Conservation (phyloP, 176 grass and related monocot genomes). For the Poa pratensis region DNA sequence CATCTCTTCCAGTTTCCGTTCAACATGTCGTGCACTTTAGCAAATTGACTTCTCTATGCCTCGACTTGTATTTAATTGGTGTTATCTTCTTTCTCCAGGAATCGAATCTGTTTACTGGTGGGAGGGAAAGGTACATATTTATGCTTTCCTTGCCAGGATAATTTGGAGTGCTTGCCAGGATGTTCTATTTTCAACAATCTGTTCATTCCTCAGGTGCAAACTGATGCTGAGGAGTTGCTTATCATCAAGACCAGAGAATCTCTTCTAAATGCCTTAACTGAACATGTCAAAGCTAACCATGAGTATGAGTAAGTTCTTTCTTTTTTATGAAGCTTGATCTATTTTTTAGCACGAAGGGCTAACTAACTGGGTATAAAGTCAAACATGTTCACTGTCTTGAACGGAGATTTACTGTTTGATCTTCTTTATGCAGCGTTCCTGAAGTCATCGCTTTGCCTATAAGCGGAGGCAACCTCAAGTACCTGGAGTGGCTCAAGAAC, state of each 20-base stretch:
- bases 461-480: slow-evolving; percentile 81
- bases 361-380: not conserved
- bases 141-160: not conserved
- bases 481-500: slow-evolving; percentile 89
- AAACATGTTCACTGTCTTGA: not conserved
- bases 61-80: not conserved
- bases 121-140: slow-evolving; percentile 79
- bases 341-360: not conserved
- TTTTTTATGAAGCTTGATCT: not conserved
- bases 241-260: slow-evolving; percentile 95
- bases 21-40: not conserved
- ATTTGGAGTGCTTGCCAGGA: not conserved
- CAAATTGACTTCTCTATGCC: not conserved
- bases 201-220: slow-evolving; percentile 66
- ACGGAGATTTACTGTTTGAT: not conserved
- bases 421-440: slow-evolving; percentile 61
- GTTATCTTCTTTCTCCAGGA: slow-evolving; percentile 44
- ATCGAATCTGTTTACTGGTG: slow-evolving; percentile 95
- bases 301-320: slow-evolving; percentile 81
- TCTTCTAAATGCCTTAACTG: slow-evolving; percentile 75
- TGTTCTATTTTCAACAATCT: not conserved
- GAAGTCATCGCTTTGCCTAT: slow-evolving; percentile 90
- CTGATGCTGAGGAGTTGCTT: slow-evolving; percentile 78
- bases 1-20: not conserved
- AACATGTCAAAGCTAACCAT: slow-evolving; percentile 93